A percentile compares a stretch with the other conserved stretches of the same genome.
Conservation (phyloP, 768 basidiomycete genomes). For the Leccinum boreale region DNA sequence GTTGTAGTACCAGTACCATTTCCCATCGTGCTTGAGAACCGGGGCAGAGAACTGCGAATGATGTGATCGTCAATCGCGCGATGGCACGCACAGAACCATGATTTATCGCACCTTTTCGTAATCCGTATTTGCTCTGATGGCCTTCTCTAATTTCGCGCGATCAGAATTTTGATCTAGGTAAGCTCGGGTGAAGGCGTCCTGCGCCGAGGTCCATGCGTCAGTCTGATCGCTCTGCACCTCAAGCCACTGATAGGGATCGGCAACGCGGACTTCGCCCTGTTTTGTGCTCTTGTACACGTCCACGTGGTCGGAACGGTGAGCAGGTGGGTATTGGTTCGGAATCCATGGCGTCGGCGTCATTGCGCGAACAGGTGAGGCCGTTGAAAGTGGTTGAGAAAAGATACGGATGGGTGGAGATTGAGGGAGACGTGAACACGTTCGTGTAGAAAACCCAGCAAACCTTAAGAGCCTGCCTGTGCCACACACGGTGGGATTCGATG, state of each 20-base stretch:
- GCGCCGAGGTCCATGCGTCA: conserved; percentile 58
- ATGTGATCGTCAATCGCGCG: not conserved
- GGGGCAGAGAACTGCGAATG: conserved; percentile 60
- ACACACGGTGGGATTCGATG: conserved; percentile 19
- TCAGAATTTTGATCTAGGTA: conserved; percentile 66
- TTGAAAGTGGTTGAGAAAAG: not conserved
- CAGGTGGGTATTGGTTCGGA: conserved; percentile 57
- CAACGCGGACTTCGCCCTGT: conserved; percentile 58
- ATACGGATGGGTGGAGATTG: conserved; percentile 5
- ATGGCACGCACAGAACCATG: not conserved
- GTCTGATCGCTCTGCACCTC: conserved; percentile 64
- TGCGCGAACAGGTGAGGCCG: conserved; percentile 11
- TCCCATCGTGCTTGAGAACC: conserved; percentile 54
- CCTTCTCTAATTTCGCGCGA: conserved; percentile 52
- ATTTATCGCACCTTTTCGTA: conserved; percentile 42
- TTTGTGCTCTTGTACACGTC: conserved; percentile 67
- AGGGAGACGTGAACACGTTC: conserved; percentile 4
- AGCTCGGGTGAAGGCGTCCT: conserved; percentile 54
- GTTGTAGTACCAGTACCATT: conserved; percentile 83
- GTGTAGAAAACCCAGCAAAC: conserved; percentile 10
- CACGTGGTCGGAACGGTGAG: conserved; percentile 63
- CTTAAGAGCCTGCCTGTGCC: conserved; percentile 20
- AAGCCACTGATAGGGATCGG: conserved; percentile 76
- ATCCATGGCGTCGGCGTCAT: conserved; percentile 49
- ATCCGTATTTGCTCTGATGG: conserved; percentile 53